phyloP scores from a whole-genome alignment of 495 filamentous ascomycete species.

The Aspergillus taichungensis region DNA sequence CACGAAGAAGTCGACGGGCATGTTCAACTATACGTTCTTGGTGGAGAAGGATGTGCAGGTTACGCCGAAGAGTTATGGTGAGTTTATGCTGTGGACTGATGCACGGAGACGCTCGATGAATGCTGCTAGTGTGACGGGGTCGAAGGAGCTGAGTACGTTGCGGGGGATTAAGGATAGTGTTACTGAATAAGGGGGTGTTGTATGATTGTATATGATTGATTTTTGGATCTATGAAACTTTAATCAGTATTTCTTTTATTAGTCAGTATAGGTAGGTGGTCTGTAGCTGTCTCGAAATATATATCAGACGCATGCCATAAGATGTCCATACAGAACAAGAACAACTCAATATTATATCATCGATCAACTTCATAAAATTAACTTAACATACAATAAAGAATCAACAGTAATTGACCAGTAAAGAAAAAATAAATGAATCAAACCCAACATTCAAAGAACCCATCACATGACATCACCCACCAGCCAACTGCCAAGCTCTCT shows the following conservation, averaged over 20 bases:
- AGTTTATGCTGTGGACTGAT: slow-evolving; percentile 77
- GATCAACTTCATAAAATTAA: too few species aligned
- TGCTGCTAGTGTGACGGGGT: slow-evolving; percentile 26
- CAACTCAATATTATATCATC: too few species aligned
- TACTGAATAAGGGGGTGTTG: slow-evolving; percentile 27
- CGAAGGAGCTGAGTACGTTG: slow-evolving; percentile 30
- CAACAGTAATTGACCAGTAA: too few species aligned
- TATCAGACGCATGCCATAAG: too few species aligned
- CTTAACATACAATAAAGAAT: too few species aligned
- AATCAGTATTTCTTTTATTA: background rate
- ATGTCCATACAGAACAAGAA: too few species aligned
- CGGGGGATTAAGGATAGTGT: slow-evolving; percentile 36
- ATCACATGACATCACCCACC: background rate
- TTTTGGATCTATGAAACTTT: too few species aligned
- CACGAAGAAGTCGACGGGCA: slow-evolving; percentile 63
- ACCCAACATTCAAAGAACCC: too few species aligned
- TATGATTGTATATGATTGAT: too few species aligned
- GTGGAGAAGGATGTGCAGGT: slow-evolving; percentile 65
- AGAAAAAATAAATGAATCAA: too few species aligned
- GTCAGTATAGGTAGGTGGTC: too few species aligned
- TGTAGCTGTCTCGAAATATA: too few species aligned
- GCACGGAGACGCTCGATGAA: slow-evolving; percentile 51
- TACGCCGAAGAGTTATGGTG: slow-evolving; percentile 64
- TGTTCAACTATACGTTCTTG: slow-evolving; percentile 80
- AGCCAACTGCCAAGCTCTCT: background rate